Evolutionary conservation across 148 eudicot genomes (phyloP), one percentile per base, ranked within the genome.

Genomic region (Chenopodium formosanum): DNA sequence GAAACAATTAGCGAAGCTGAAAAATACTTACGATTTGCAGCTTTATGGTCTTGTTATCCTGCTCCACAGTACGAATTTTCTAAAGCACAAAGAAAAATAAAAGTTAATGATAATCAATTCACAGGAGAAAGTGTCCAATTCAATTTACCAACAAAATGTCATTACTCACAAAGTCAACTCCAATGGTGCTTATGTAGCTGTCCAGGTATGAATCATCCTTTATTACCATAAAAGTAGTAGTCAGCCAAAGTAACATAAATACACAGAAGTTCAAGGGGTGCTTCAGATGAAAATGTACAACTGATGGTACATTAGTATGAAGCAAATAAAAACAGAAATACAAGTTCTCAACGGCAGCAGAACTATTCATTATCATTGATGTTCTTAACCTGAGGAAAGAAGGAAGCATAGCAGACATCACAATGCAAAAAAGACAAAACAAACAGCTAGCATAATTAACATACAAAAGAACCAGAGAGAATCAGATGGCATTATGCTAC

Each of bases 11-110:
- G 4, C 13, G 37, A 65, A 32, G 25, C 22, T 3, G 48, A 19
- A 19, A 52, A 72, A 68, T 46, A 77, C 91, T 81, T 83, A 87
- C 91, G 71, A 89, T 89, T 71, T 89, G 89, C 7, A 86, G 79
- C 71, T 86, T 86, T 23, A 86, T 86, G 25, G 88, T 86, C 83
- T 86, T 86, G 62, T 78, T 87, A 75, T 89, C 91, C 62, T 89
- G 89, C 78, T 89, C 91, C 77, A 89, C 88, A 1, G 91, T 89
- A 25, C 91, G 89, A 12, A 89, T 89, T 89, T 89, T 89, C 91
- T 89, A 46, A 63, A 20, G n/a, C 47, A 47, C 13, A 27, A 13
- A 81, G 10, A 23, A 56, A 50, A 31, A 32, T 1, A 27, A 65
- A 20, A 63, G 9, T 40, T 40, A 62, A 32, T 65, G 10, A 81